Base-by-base conservation (phyloP, 1,284 basidiomycete genomes). In the Moesziomyces sp. region DNA sequence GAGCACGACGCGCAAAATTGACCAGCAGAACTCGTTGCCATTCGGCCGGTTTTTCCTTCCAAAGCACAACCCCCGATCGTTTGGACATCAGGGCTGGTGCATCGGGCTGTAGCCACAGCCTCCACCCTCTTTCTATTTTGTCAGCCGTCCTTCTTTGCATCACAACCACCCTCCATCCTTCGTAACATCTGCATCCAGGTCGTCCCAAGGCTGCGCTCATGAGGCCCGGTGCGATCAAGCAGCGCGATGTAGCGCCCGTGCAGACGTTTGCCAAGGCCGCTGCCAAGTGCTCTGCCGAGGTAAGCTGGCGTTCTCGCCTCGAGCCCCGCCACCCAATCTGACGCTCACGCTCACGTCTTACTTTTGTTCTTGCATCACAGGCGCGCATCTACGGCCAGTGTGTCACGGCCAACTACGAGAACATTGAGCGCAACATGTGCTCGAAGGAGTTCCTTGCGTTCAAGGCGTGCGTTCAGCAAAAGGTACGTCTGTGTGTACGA, bases 321-420 rank as follows among this genome's bases (percentile, higher is more conserved):
- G 13, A 6, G n/a, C 16, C 30, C 19, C 44, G 26, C 35, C 23
- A 21, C 30, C 35, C 19, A 21, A 7, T 16, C 14, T 45, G 16
- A 3, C 40, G 40, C 48, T 40, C 13, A 16, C 19, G 30, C 44
- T 26, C 24, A 23, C 38, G 11, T 43, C 4, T 38, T 45, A 4
- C 13, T 26, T 45, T 14, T 24, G 16, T 30, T 23, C 34, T 21
- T 76, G 86, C 14, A 2, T 3, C 0, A 5, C 88, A 92, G 74
- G 92, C 92, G 30, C 86, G 88, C 10, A 85, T 83, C 13, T 94
- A 94, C 79, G 93, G 92, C 24, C 90, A 90, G 83, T 94, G 93
- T 80, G 89, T 94, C 26, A 84, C 90, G 19, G 88, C 88, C 4
- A 89, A 88, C 3, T 93, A 93, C 84, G 89, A 89, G 21, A 92